These are phyloP conservation scores for Beta lomatogona DNA, from an alignment of 179 eudicot species.

Conservation along the genomic window DNA sequence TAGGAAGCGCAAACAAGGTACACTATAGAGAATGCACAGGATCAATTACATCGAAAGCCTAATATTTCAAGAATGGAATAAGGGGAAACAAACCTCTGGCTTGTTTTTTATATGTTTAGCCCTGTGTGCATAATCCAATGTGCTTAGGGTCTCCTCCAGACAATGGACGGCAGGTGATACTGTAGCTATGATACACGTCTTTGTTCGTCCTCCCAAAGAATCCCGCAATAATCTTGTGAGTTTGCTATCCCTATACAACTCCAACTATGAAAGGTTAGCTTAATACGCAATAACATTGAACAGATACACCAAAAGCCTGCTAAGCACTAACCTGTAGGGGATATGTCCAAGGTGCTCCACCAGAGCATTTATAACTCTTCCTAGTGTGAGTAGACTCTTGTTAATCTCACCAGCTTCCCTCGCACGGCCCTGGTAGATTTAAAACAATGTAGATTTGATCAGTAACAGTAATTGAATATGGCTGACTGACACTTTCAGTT, in stretches of 20 bases:
- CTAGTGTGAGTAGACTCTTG: constrained; percentile 92
- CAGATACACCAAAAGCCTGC: background rate
- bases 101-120: constrained; percentile 92
- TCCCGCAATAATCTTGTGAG: constrained; percentile 96
- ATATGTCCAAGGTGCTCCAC: constrained; percentile 98
- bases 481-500: background rate
- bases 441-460: background rate
- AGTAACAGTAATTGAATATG: background rate
- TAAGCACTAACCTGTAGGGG: constrained; percentile 73
- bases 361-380: constrained; percentile 95
- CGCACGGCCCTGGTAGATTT: constrained; percentile 83
- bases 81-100: constrained; percentile 69
- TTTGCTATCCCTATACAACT: constrained; percentile 80
- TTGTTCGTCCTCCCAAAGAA: constrained; percentile 97
- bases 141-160: constrained; percentile 93
- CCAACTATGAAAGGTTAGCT: constrained; percentile 18
- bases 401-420: constrained; percentile 99
- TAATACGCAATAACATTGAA: background rate
- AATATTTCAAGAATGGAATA: background rate
- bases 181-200: constrained; percentile 97
- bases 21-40: background rate
- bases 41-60: background rate
- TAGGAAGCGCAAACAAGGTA: background rate
- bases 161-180: constrained; percentile 99
- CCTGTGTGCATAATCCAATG: constrained; percentile 95